phyloP scores from a whole-genome alignment of 208 protist species.

The Wallacemonas sp. region DNA sequence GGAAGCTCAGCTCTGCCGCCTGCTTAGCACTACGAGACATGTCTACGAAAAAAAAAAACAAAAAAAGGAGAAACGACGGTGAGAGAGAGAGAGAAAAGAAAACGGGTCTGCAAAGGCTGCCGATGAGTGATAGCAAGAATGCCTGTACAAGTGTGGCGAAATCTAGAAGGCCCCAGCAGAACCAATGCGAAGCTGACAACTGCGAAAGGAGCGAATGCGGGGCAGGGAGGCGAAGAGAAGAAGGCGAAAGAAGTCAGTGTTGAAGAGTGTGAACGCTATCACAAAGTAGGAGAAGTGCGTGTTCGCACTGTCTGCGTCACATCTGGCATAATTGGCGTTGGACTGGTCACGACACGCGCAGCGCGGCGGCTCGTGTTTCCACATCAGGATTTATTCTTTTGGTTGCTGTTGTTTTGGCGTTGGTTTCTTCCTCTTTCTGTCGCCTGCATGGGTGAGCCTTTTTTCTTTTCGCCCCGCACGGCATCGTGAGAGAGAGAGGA shows the following conservation, averaged over 20 bases:
- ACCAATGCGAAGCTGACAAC: too few species aligned
- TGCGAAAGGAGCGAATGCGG: too few species aligned
- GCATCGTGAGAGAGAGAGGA: too few species aligned
- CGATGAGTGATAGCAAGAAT: not conserved
- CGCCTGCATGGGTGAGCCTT: not conserved
- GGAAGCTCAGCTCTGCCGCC: slow-evolving; percentile 37
- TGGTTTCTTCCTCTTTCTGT: not conserved
- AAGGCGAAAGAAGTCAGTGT: not conserved
- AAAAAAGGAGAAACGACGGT: slow-evolving; percentile 12
- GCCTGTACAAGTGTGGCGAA: not conserved
- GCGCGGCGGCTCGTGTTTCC: too few species aligned
- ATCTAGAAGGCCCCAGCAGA: too few species aligned
- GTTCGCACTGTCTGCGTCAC: too few species aligned
- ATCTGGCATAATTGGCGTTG: too few species aligned
- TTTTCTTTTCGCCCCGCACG: slow-evolving; percentile 1
- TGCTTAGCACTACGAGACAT: slow-evolving; percentile 40
- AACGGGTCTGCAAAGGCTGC: too few species aligned
- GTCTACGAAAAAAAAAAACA: slow-evolving; percentile 23
- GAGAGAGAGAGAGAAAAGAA: slow-evolving; percentile 13
- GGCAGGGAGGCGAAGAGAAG: not conserved
- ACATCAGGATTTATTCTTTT: not conserved
- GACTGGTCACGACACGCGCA: too few species aligned
- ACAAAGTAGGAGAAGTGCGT: too few species aligned
- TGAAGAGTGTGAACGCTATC: not conserved
- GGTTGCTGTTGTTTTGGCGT: not conserved